These are phyloP conservation scores for Podila epigama DNA, from an alignment of 192 early-diverging fungal species.

Conservation along the genomic window DNA sequence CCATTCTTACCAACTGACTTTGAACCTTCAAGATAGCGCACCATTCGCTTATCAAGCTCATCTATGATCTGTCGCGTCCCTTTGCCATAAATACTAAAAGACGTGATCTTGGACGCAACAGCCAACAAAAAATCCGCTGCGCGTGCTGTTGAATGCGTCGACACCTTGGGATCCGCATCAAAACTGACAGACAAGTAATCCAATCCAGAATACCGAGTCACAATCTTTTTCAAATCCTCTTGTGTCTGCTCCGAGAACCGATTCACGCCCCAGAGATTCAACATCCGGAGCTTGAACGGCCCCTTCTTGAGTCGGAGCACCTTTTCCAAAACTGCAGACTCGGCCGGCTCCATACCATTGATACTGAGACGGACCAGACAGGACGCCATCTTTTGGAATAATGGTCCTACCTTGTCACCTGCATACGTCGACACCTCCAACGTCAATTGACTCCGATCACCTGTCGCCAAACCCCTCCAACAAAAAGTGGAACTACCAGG, in stretches of 20 bases:
- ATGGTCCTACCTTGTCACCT: constrained; percentile 16
- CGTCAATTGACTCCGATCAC: constrained; percentile 7
- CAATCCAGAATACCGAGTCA: neutral
- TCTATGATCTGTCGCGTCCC: neutral
- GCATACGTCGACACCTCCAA: constrained; percentile 5
- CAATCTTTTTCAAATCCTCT: constrained; percentile 23
- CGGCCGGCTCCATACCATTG: neutral
- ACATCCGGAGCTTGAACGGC: constrained; percentile 11
- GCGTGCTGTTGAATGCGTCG: neutral
- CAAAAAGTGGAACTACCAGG: neutral
- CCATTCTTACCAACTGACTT: too few relatives aligned
- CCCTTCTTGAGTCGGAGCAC: constrained; percentile 22
- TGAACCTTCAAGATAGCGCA: too few relatives aligned
- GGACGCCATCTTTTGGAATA: constrained; percentile 27
- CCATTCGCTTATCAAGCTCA: neutral
- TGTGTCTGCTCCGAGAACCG: neutral
- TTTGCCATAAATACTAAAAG: neutral
- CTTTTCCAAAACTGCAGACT: constrained; percentile 21
- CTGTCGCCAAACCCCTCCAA: constrained; percentile 1
- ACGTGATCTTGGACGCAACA: neutral
- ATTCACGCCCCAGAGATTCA: constrained; percentile 6
- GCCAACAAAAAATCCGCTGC: neutral
- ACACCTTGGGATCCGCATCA: neutral
- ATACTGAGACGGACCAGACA: neutral
- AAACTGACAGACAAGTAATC: neutral